phyloP scores from a whole-genome alignment of 148 eudicot species.

The Nepenthes gracilis region DNA sequence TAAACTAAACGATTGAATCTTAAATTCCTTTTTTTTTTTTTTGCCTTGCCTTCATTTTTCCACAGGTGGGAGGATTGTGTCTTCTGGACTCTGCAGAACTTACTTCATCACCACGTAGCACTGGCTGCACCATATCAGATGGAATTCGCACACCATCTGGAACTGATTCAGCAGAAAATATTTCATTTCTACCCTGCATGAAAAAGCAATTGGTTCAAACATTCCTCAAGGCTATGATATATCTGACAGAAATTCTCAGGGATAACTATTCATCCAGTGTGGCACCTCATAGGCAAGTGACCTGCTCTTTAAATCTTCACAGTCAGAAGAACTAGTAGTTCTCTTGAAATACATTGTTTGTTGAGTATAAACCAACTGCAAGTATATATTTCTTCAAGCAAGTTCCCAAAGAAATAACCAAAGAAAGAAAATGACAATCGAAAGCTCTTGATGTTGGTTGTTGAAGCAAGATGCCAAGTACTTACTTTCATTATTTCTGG shows the following conservation, averaged over 20 bases:
- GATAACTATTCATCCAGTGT: slow-evolving; percentile 3
- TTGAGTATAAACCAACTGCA: slow-evolving; percentile 61
- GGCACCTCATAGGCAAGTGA: slow-evolving; percentile 50
- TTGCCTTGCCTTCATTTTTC: too few relatives aligned
- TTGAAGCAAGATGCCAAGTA: not conserved
- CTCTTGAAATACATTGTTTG: slow-evolving; percentile 44
- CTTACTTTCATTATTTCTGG: slow-evolving; percentile 82
- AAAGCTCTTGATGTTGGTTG: not conserved
- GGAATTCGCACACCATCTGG: slow-evolving; percentile 16
- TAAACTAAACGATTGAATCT: too few relatives aligned
- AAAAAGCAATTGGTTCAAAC: slow-evolving; percentile 1
- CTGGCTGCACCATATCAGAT: slow-evolving; percentile 6
- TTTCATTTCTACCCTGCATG: slow-evolving; percentile 33
- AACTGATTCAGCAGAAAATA: slow-evolving; percentile 23
- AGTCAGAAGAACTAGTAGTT: slow-evolving; percentile 50
- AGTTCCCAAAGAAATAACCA: not conserved
- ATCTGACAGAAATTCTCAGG: not conserved
- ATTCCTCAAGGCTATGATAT: not conserved
- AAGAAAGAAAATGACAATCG: not conserved
- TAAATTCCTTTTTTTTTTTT: too few relatives aligned
- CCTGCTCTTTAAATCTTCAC: slow-evolving; percentile 49
- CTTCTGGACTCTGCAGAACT: not conserved
- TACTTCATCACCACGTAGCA: not conserved
- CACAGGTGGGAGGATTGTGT: too few relatives aligned
- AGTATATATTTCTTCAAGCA: not conserved